Evolutionary conservation across 169 alveolate genomes (phyloP), one percentile per base, ranked within the genome.

Genomic region (Eimeria falciformis): DNA sequence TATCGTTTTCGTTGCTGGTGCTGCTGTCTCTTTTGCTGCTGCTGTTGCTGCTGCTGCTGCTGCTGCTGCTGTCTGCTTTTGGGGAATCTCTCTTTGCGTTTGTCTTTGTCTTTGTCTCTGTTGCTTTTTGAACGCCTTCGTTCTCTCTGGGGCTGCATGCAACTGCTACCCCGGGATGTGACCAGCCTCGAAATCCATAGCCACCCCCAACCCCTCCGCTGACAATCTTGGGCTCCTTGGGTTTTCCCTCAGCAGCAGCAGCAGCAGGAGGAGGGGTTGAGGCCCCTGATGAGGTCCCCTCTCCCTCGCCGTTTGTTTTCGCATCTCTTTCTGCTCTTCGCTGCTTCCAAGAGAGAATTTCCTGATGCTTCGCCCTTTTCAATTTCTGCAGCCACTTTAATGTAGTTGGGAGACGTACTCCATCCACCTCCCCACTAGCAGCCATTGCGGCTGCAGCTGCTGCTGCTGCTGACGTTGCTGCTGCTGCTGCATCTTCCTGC

Each of bases 351-450:
- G 92, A 21, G 5, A 62, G 73, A 37, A 50, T 37, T 53, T 85
- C 92, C 29, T 68, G 40, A 27, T 37, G 7, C 55, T 56, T 85
- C n/a, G 92, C 92, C 14, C 58, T 91, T 45, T 65, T 77, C 50
- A 81, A 37, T 50, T 82, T 78, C 69, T 91, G 27, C 27, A 79
- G 86, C 94, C 94, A 91, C 82, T 79, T 91, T 12, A 91, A 29
- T 0, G 92, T 81, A n/a, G 94, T 91, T 25, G 94, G 94, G 18
- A 73, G 78, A 17, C 94, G 84, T 3, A 91, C 94, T 4, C n/a
- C 68, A n/a, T 85, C 92, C 3, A 65, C 56, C 1, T 27, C 91
- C 11, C 47, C 68, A 6, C 90, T 47, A 18, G 58, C 78, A 29
- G 58, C 90, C 56, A 27, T 18, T 58, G 68, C 91, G 25, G 66